phyloP scores from a whole-genome alignment of 352 stramenopile species.

The Phytophthora megakarya region DNA sequence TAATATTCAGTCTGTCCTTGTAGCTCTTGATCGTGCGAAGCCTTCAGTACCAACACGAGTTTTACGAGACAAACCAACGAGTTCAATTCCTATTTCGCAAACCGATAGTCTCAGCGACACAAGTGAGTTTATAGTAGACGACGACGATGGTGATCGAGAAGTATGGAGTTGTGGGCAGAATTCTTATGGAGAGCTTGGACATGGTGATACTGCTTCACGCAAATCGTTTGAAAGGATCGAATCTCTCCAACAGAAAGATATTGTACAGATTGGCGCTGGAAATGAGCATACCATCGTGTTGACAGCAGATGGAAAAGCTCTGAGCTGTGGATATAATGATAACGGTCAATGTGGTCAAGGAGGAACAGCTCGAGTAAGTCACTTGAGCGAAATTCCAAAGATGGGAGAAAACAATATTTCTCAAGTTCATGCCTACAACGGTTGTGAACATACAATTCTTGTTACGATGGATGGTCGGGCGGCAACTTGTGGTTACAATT shows the following conservation, averaged over 20 bases:
- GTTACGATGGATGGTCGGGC: slow-evolving; percentile 78
- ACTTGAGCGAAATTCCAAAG: slow-evolving; percentile 77
- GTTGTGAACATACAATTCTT: slow-evolving; percentile 92
- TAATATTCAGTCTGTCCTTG: slow-evolving; percentile 42
- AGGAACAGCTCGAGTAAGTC: slow-evolving; percentile 73
- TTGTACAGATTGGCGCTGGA: slow-evolving; percentile 85
- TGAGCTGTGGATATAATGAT: slow-evolving; percentile 94
- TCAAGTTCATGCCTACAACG: slow-evolving; percentile 93
- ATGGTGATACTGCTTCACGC: slow-evolving; percentile 87
- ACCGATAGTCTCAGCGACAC: neutral
- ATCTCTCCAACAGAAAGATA: slow-evolving; percentile 72
- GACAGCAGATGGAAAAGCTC: slow-evolving; percentile 72
- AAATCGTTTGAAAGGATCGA: slow-evolving; percentile 86
- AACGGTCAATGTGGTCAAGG: slow-evolving; percentile 94
- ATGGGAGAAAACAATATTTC: slow-evolving; percentile 50
- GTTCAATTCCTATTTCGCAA: neutral
- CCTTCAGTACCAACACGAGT: slow-evolving; percentile 7
- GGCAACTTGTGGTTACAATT: slow-evolving; percentile 93
- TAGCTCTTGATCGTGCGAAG: slow-evolving; percentile 49
- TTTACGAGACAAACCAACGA: slow-evolving; percentile 14
- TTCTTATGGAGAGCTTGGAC: slow-evolving; percentile 92
- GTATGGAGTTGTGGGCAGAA: slow-evolving; percentile 96
- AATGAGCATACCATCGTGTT: slow-evolving; percentile 93
- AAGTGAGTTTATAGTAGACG: slow-evolving; percentile 23
- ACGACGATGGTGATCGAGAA: slow-evolving; percentile 71